Conservation (phyloP, 2,329 filamentous ascomycete genomes). For the Penicillium janthinellum region DNA sequence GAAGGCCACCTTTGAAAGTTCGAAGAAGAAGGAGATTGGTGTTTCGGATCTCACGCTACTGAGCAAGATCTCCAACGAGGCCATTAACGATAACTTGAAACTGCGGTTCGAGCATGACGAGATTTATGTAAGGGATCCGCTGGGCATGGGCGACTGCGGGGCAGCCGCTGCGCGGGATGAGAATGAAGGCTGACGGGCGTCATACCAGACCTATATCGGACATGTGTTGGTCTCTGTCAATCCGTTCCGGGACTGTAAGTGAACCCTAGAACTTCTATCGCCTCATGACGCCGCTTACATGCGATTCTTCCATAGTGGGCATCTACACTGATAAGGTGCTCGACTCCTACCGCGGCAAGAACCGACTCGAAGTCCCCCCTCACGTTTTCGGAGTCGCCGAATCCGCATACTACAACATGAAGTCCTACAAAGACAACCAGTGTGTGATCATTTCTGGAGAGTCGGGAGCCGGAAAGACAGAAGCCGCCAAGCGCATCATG, state of each 20-base stretch:
- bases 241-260: slow-evolving; percentile 83
- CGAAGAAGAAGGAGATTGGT: slow-evolving; percentile 99
- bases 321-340: slow-evolving; percentile 97
- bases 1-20: slow-evolving; percentile 93
- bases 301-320: slow-evolving; percentile 60
- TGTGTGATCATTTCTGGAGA: slow-evolving; percentile 99
- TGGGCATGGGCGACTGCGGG: slow-evolving; percentile 15
- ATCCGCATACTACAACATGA: slow-evolving; percentile 98
- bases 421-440: slow-evolving; percentile 97
- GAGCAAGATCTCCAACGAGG: slow-evolving; percentile 98
- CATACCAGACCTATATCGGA: slow-evolving; percentile 83
- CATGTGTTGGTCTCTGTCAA: slow-evolving; percentile 99
- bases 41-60: slow-evolving; percentile 96
- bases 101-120: slow-evolving; percentile 96
- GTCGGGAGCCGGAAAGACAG: slow-evolving; percentile 96
- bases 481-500: slow-evolving; percentile 98
- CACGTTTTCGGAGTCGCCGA: slow-evolving; percentile 98
- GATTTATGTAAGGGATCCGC: slow-evolving; percentile 70
- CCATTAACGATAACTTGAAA: slow-evolving; percentile 98
- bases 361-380: slow-evolving; percentile 86
- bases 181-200: slow-evolving; percentile 18
- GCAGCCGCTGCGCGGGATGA: slow-evolving; percentile 16
- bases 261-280: not conserved
- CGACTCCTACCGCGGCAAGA: slow-evolving; percentile 94
- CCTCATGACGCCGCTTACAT: slow-evolving; percentile 39